Evolutionary conservation across 805 yeast species (phyloP).

Genomic region (Candida verbasci): DNA sequence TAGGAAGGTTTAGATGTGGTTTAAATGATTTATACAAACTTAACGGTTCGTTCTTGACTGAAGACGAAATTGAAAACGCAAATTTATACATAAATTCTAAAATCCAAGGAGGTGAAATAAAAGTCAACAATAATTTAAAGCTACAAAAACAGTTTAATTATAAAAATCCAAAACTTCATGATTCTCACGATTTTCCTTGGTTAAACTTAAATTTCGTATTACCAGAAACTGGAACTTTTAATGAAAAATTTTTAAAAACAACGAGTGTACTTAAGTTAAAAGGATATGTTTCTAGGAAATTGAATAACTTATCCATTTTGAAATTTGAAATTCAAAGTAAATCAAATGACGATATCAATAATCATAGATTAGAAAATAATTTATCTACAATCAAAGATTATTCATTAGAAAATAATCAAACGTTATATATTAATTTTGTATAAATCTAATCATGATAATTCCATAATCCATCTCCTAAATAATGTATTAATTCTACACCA

Average conservation of each 20-base stretch:
- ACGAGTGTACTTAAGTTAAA: conserved; percentile 31
- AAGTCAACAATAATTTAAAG: conserved; percentile 17
- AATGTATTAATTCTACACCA: conserved; percentile 80
- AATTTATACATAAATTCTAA: conserved; percentile 63
- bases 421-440: conserved; percentile 11
- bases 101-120: conserved; percentile 29
- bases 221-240: neutral
- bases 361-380: conserved; percentile 24
- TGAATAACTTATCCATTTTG: conserved; percentile 15
- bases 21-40: conserved; percentile 34
- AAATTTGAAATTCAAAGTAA: conserved; percentile 22
- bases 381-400: conserved; percentile 22
- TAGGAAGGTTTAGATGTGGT: conserved; percentile 39
- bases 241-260: conserved; percentile 10
- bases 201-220: conserved; percentile 1
- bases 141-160: conserved; percentile 44
- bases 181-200: no score
- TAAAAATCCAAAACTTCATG: conserved; percentile 22
- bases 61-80: conserved; percentile 52
- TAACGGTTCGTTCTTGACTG: conserved; percentile 53
- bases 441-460: conserved; percentile 44
- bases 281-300: conserved; percentile 24
- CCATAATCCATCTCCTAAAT: conserved; percentile 90
- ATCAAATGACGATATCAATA: conserved; percentile 10
- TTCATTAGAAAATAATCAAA: conserved; percentile 16